Percentiles rank a stretch among this genome's conserved stretches.
Evolutionary conservation across 1,284 basidiomycete species (phyloP).

Genomic region (Cutaneotrichosporon dermatis): DNA sequence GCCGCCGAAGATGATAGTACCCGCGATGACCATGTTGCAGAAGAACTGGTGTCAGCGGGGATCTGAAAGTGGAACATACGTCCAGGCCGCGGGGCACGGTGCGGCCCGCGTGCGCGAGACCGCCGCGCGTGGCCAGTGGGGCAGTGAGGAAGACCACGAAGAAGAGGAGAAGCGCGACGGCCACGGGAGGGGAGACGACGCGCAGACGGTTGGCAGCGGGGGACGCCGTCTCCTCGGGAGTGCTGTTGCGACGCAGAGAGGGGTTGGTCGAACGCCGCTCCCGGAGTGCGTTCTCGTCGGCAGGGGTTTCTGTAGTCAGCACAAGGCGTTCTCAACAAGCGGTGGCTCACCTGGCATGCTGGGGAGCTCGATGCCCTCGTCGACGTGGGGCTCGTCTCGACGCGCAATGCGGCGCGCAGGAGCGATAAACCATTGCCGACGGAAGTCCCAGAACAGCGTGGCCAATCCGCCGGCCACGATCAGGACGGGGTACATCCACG

Average conservation of each 20-base stretch:
- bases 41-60: constrained; percentile 37
- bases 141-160: constrained; percentile 42
- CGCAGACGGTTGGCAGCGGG: neutral
- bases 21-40: constrained; percentile 52
- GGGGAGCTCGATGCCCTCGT: neutral
- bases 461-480: constrained; percentile 42
- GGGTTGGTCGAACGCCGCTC: neutral
- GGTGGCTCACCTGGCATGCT: neutral
- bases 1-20: constrained; percentile 59
- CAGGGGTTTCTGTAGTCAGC: constrained; percentile 2
- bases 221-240: neutral
- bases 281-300: neutral
- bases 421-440: constrained; percentile 14
- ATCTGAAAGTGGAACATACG: constrained; percentile 11
- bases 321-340: neutral
- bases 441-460: constrained; percentile 43
- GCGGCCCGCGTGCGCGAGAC: constrained; percentile 41
- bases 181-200: constrained; percentile 28
- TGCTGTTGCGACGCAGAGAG: neutral
- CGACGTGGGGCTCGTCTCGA: neutral
- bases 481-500: constrained; percentile 51
- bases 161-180: constrained; percentile 34
- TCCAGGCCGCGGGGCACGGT: constrained; percentile 36
- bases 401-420: neutral
- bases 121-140: constrained; percentile 30